Percentiles rank a stretch among this genome's conserved stretches.
These are phyloP conservation scores for Candida glucosophila DNA, from an alignment of 1,139 yeast species.

Conservation along the genomic window DNA sequence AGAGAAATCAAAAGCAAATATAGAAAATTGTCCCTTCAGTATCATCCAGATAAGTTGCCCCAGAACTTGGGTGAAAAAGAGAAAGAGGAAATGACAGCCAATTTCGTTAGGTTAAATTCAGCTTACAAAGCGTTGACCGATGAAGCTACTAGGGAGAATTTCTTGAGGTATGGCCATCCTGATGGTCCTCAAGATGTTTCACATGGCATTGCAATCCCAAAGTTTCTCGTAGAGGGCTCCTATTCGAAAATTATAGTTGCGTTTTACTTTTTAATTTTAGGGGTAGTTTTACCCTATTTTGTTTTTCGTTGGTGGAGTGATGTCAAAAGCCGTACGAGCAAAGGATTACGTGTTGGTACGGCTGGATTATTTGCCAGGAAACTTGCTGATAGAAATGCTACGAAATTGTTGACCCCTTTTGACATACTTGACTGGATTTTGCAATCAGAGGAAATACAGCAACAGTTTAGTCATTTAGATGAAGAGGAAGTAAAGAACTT, in stretches of 20 bases:
- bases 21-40: slow-evolving; percentile 77
- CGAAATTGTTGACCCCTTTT: slow-evolving; percentile 54
- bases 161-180: slow-evolving; percentile 86
- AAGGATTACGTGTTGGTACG: slow-evolving; percentile 75
- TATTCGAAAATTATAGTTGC: slow-evolving; percentile 61
- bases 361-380: slow-evolving; percentile 64
- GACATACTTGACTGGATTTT: slow-evolving; percentile 57
- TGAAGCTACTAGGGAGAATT: slow-evolving; percentile 75
- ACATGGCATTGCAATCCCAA: slow-evolving; percentile 96
- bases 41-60: slow-evolving; percentile 89
- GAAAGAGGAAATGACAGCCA: slow-evolving; percentile 54
- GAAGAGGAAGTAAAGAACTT: slow-evolving; percentile 41
- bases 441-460: slow-evolving; percentile 53
- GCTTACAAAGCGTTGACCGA: slow-evolving; percentile 96
- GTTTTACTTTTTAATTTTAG: slow-evolving; percentile 63
- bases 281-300: slow-evolving; percentile 65
- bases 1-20: slow-evolving; percentile 75
- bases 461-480: slow-evolving; percentile 29
- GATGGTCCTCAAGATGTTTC: slow-evolving; percentile 93
- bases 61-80: slow-evolving; percentile 57
- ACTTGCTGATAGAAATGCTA: slow-evolving; percentile 68
- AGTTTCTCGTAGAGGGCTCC: slow-evolving; percentile 79
- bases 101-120: slow-evolving; percentile 73
- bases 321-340: slow-evolving; percentile 72
- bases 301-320: slow-evolving; percentile 90